Base-by-base conservation (phyloP, 1,284 basidiomycete species). In the Abortiporus biennis region DNA sequence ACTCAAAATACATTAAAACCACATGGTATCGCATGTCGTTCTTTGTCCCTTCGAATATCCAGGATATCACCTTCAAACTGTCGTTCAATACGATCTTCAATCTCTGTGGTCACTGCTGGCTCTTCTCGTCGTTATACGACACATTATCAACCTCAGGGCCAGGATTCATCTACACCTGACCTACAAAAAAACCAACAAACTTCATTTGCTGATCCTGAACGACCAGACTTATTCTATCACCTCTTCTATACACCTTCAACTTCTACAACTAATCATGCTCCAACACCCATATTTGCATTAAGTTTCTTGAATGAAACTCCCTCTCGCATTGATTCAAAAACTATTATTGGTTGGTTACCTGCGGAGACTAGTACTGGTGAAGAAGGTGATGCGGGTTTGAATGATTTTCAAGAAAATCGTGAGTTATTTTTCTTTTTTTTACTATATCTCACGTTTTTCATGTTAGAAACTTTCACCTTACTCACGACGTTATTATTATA, bases 371-470 rank as follows among this genome's bases (percentile, higher is more conserved):
- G 47, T 8, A 54, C 34, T 20, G 61, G 58, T 4, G 43, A 37
- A 1, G 67, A 66, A 19, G 56, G 52, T 21, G 67, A 69, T 22
- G 72, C 76, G 2, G 76, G 78, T 3, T 54, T 87, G 47, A 76
- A 78, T 46, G 83, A 85, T 57, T 87, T 87, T 49, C 61, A 61
- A 46, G 75, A 81, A 53, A 87, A 87, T 53, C 52, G 85, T 87
- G 54, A 49, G 78, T 58, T 5, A 6, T 9, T 24, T 19, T 12
- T 19, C 2, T 32, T 12, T 32, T 12, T 40, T 21, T 35, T 25
- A 32, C 6, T 32, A 0, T 8, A 27, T 17, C 32, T 29, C 27
- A 9, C 9, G 27, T n/a, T 29, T 8, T 9, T 9, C 27, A n/a
- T 8, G 27, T 29, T n/a, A 9, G 27, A 29, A n/a, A 29, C 17